Conservation (phyloP, 2,329 filamentous ascomycete species). For the Helotiales sp. region DNA sequence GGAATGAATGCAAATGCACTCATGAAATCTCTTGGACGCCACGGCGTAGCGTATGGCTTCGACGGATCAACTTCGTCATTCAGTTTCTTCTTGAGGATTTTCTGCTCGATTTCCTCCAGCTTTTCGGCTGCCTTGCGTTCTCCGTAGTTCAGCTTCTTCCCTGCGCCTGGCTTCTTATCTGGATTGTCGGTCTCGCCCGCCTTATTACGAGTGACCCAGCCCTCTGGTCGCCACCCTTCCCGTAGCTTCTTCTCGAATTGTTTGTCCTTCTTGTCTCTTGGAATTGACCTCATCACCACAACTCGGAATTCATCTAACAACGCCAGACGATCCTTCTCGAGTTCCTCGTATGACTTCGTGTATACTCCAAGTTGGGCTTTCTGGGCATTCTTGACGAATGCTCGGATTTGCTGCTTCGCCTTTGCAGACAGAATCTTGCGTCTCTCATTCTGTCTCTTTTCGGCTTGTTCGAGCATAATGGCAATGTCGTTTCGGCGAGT, state of each 20-base stretch:
- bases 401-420: slow-evolving; percentile 73
- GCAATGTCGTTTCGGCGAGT: not conserved
- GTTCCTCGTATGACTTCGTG: slow-evolving; percentile 50
- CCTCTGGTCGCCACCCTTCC: not conserved
- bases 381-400: slow-evolving; percentile 48
- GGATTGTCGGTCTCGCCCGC: not conserved
- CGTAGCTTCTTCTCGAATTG: not conserved
- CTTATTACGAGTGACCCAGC: not conserved
- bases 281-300: not conserved
- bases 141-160: not conserved
- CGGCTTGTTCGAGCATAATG: slow-evolving; percentile 26
- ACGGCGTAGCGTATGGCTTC: slow-evolving; percentile 90
- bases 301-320: slow-evolving; percentile 38
- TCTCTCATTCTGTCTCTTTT: slow-evolving; percentile 28
- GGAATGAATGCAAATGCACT: slow-evolving; percentile 92
- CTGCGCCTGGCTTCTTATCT: not conserved
- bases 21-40: slow-evolving; percentile 86
- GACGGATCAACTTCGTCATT: slow-evolving; percentile 62
- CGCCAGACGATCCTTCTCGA: slow-evolving; percentile 39
- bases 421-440: slow-evolving; percentile 55
- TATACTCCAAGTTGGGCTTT: slow-evolving; percentile 35
- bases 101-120: not conserved
- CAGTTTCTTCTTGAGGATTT: not conserved
- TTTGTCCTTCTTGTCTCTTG: not conserved
- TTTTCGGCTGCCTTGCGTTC: not conserved